Conservation (phyloP, 1,284 basidiomycete species). For the Ganoderma meredithae region DNA sequence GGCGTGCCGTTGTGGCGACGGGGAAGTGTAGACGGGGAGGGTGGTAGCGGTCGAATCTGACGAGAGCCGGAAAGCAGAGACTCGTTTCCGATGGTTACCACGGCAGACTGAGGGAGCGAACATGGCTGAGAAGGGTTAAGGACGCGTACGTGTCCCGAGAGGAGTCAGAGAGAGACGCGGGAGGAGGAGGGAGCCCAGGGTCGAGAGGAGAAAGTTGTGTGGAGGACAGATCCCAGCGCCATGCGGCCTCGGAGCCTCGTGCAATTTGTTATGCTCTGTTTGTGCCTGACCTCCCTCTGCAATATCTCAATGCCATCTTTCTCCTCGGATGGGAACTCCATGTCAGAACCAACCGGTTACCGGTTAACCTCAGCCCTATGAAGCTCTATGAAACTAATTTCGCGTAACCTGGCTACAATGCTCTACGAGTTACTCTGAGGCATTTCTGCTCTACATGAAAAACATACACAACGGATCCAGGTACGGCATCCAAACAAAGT, state of each 20-base stretch:
- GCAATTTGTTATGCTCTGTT: constrained; percentile 23
- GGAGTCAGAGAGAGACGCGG: constrained; percentile 16
- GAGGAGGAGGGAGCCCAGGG: background rate
- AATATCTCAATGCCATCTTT: background rate
- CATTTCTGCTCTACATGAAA: background rate
- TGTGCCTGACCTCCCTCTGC: constrained; percentile 6
- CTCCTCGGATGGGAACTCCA: constrained; percentile 5
- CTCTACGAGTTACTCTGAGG: background rate
- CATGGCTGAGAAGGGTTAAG: constrained; percentile 20
- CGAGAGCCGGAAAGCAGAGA: constrained; percentile 64
- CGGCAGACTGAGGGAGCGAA: constrained; percentile 34
- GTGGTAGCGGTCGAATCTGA: constrained; percentile 69
- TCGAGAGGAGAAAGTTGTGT: background rate
- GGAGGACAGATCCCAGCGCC: background rate
- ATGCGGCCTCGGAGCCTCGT: constrained; percentile 11
- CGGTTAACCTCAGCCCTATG: too few relatives aligned
- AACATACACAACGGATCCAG: background rate
- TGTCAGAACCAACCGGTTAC: constrained; percentile 3
- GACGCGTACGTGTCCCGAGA: constrained; percentile 27
- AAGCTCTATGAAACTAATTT: constrained; percentile 1
- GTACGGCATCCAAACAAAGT: background rate
- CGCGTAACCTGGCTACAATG: background rate
- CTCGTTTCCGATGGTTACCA: constrained; percentile 56
- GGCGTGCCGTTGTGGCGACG: constrained; percentile 40
- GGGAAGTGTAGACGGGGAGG: constrained; percentile 70